A percentile compares a stretch with the other conserved stretches of the same genome.
Conservation (phyloP, 805 yeast species). For the Peterozyma xylosa region DNA sequence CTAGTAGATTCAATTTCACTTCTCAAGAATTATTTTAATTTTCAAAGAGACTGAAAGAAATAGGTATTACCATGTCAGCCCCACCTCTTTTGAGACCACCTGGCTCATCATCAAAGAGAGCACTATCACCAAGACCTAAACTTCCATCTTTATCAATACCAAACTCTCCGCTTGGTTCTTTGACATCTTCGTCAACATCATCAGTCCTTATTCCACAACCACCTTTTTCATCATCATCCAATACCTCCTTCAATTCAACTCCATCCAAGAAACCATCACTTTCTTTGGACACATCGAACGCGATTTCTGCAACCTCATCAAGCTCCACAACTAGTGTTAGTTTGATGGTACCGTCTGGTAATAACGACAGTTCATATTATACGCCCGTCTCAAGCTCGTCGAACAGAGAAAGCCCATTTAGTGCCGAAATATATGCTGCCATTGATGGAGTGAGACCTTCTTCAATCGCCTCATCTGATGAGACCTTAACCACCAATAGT, state of each 20-base stretch:
- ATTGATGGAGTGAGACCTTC: conserved; percentile 1
- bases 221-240: not conserved
- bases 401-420: conserved; percentile 5
- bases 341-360: too few species aligned
- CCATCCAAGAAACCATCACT: not conserved
- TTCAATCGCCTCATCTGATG: conserved; percentile 1
- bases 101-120: conserved; percentile 21
- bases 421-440: conserved; percentile 8
- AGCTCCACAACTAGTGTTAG: too few species aligned
- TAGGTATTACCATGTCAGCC: conserved; percentile 9
- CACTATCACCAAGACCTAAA: conserved; percentile 16
- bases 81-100: conserved; percentile 42
- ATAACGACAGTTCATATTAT: not conserved
- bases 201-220: not conserved
- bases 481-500: conserved; percentile 1
- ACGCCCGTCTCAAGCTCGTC: not conserved
- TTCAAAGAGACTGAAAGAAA: too few species aligned
- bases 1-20: too few species aligned
- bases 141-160: conserved; percentile 18
- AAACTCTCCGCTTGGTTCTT: not conserved
- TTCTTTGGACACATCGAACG: conserved; percentile 1
- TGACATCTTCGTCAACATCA: not conserved
- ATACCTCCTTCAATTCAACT: not conserved
- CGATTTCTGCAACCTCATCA: not conserved
- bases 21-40: too few species aligned